Evolutionary conservation across 495 filamentous ascomycete genomes (phyloP).

Genomic region (Halenospora varia): DNA sequence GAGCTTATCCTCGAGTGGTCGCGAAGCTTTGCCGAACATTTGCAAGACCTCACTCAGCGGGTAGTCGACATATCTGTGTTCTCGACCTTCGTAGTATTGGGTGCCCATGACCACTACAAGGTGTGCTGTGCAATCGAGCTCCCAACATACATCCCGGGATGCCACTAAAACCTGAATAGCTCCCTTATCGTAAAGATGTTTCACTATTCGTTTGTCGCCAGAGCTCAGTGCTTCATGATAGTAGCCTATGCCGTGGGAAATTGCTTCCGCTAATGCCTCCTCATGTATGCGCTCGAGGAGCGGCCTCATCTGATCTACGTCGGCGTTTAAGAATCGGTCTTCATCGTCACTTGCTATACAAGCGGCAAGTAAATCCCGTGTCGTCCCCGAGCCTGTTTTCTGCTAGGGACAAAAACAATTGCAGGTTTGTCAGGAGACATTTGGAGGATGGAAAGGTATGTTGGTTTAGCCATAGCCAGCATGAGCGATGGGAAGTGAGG

Average conservation of each 20-base stretch:
- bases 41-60: slow-evolving; percentile 96
- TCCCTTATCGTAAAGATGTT: slow-evolving; percentile 84
- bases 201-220: slow-evolving; percentile 89
- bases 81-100: slow-evolving; percentile 96
- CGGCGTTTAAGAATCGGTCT: slow-evolving; percentile 84
- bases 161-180: slow-evolving; percentile 92
- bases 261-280: slow-evolving; percentile 77
- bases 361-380: slow-evolving; percentile 81
- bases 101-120: slow-evolving; percentile 96
- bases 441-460: slow-evolving; percentile 80
- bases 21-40: slow-evolving; percentile 94
- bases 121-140: slow-evolving; percentile 82
- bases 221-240: slow-evolving; percentile 89
- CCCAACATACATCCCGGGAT: slow-evolving; percentile 95
- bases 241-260: slow-evolving; percentile 96
- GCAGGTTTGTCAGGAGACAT: slow-evolving; percentile 85
- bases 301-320: slow-evolving; percentile 73
- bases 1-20: slow-evolving; percentile 71
- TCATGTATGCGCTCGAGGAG: slow-evolving; percentile 80
- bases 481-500: slow-evolving; percentile 97
- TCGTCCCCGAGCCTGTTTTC: slow-evolving; percentile 87
- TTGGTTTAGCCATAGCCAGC: slow-evolving; percentile 96
- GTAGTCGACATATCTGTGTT: slow-evolving; percentile 97
- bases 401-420: slow-evolving; percentile 84
- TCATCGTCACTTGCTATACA: slow-evolving; percentile 88